Evolutionary conservation across 208 protist species (phyloP).

Genomic region (Leishmania arabica): DNA sequence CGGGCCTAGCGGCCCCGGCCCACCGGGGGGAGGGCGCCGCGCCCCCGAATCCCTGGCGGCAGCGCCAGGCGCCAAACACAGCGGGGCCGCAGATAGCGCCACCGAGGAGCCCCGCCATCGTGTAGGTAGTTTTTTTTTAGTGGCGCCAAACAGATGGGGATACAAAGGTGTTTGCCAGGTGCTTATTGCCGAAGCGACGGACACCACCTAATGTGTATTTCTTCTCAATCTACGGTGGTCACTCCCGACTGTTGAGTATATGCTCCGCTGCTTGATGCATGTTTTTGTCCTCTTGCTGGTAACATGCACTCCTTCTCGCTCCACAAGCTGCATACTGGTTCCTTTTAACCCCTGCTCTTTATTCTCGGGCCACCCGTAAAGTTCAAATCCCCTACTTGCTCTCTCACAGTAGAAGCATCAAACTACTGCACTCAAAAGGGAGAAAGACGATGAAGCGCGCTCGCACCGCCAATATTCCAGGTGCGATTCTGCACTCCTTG

Average conservation of each 20-base stretch:
- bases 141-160: not conserved
- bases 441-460: conserved; percentile 51
- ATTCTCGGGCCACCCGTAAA: not conserved
- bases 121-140: not conserved
- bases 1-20: too few species aligned
- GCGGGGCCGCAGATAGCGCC: not conserved
- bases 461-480: conserved; percentile 31
- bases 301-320: not conserved
- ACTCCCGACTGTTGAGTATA: not conserved
- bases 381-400: too few species aligned
- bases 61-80: not conserved
- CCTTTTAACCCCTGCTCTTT: too few species aligned
- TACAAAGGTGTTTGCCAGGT: not conserved
- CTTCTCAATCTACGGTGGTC: not conserved
- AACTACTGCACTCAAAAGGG: not conserved
- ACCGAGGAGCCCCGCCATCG: not conserved
- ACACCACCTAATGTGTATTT: not conserved
- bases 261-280: not conserved
- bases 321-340: not conserved
- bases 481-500: conserved; percentile 59
- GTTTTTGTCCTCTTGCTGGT: not conserved
- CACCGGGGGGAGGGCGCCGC: not conserved
- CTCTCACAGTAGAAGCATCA: too few species aligned
- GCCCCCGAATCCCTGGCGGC: not conserved
- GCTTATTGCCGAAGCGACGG: not conserved